Conservation (phyloP, 176 grass and related monocot genomes). For the Oryza meyeriana region DNA sequence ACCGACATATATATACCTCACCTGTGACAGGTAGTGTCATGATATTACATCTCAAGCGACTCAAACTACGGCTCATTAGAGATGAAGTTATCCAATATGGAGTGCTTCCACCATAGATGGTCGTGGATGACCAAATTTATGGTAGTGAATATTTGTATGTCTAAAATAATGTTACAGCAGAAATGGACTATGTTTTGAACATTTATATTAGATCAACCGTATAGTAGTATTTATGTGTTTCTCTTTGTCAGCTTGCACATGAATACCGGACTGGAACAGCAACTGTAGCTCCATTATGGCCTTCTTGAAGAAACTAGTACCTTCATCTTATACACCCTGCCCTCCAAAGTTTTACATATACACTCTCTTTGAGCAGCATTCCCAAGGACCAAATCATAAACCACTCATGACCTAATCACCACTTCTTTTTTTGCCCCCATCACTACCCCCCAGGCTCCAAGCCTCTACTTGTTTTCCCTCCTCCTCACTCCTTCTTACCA, state of each 20-base stretch:
- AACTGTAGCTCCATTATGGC: slow-evolving; percentile 38
- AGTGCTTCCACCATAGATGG: too few species aligned
- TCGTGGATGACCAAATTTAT: too few species aligned
- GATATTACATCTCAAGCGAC: too few species aligned
- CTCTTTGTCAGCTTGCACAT: slow-evolving; percentile 37
- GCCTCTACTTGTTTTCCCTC: slow-evolving; percentile 30
- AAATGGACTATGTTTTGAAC: neutral
- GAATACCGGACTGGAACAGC: slow-evolving; percentile 21
- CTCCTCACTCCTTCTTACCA: slow-evolving; percentile 41
- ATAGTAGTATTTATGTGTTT: neutral
- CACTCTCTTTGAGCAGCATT: slow-evolving; percentile 46
- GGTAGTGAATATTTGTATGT: too few species aligned
- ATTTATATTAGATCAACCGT: slow-evolving; percentile 3
- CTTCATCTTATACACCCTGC: slow-evolving; percentile 37
- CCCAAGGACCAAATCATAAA: slow-evolving; percentile 84
- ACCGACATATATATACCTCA: too few species aligned
- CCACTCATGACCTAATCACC: slow-evolving; percentile 97
- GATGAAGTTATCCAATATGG: too few species aligned
- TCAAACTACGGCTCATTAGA: too few species aligned
- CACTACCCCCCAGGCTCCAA: slow-evolving; percentile 48
- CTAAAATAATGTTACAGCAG: neutral
- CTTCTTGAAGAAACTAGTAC: slow-evolving; percentile 31
- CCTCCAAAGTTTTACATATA: slow-evolving; percentile 9
- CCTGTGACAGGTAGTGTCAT: too few species aligned
- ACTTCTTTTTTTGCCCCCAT: slow-evolving; percentile 51